Evolutionary conservation across 1,139 yeast species (phyloP), one percentile per base, ranked within the genome.

Genomic region (Pichia sp.): DNA sequence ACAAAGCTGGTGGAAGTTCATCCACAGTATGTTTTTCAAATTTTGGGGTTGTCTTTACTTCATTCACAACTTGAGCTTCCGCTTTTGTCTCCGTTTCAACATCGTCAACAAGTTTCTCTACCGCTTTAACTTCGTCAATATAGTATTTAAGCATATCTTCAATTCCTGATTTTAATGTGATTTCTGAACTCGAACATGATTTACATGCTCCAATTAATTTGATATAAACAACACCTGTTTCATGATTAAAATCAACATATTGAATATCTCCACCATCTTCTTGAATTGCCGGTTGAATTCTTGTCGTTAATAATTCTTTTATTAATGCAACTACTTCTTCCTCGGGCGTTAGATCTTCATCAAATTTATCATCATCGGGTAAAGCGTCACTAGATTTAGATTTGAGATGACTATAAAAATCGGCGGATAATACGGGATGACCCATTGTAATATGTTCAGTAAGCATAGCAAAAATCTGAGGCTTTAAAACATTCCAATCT

Each of bases 241-340:
- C 72, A 43, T 77, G 80, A 37, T 72, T 74, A 57, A 80, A 82
- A 3, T 68, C 72, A 16, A 81, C 80, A 61, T 80, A 83, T 52
- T 81, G 85, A 47, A 83, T 78, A 57, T 83, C 93, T 10, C 93
- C 93, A 40, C 93, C 93, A 57, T 83, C 93, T 50, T 83, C 93
- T 60, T 80, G 84, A 48, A 83, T 81, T 0, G 97, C 97, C 1
- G 99, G 98, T 54, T 96, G 76, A 47, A 91, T 89, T 55, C 97
- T 76, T 5, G 99, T 91, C 55, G 86, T 89, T 43, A 91, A 83
- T 40, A 91, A 71, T 61, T 91, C 99, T 56, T 89, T 88, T 55
- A 91, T 88, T 86, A 91, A 83, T 13, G 84, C 76, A 39, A 91
- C 88, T 3, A 89, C 77, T 60, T 83, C 93, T 43, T 78, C 79